Evolutionary conservation across 2,329 filamentous ascomycete species (phyloP), one percentile per base, ranked within the genome.

Genomic region (Trichophyton schoenleinii): DNA sequence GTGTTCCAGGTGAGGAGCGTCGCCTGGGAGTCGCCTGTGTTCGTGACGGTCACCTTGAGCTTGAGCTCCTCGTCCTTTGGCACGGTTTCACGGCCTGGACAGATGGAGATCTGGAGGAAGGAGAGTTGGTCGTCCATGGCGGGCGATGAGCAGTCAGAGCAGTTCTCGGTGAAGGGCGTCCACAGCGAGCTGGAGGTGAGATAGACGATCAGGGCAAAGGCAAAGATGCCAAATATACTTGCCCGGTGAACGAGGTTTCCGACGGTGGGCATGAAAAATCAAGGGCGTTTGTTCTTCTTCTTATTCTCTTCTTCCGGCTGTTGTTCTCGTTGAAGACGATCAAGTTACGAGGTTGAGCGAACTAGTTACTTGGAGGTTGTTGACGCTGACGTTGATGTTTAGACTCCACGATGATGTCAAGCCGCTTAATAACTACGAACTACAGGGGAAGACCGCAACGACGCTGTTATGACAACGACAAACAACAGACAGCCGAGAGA

Each of bases 1-100:
- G 68, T 73, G 2, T 67, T 69, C 74, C 74, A 77, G 63, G 65
- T 69, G 2, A 77, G 65, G 3, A 77, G 49, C 0, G 70, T 75
- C 13, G 74, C 60, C 1, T 66, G 57, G 3, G 67, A 57, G 0
- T 69, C 67, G 0, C 65, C 63, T 46, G 74, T 75, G 38, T 71
- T 67, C 31, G 66, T 65, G 57, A 72, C 62, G n/a, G 67, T 66
- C 20, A 70, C 58, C 9, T 62, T 60, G 31, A 65, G 57, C 20
- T 68, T 59, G 36, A 65, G 58, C 1, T 63, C 59, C 8, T 66
- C 52, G 8, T 66, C 61, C 4, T 60, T 63, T n/a, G 60, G 53
- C n/a, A 64, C 64, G 2, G 62, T 60, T 2, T 66, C 52, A 25
- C 68, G 59, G 6, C 46, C 64, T 25, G 71, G 63, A 18, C 64